Evolutionary conservation across 225 moss, liverwort and hornwort species (phyloP), one percentile per base, ranked within the genome.

Genomic region (Bryoerythrophyllum caledonicum): DNA sequence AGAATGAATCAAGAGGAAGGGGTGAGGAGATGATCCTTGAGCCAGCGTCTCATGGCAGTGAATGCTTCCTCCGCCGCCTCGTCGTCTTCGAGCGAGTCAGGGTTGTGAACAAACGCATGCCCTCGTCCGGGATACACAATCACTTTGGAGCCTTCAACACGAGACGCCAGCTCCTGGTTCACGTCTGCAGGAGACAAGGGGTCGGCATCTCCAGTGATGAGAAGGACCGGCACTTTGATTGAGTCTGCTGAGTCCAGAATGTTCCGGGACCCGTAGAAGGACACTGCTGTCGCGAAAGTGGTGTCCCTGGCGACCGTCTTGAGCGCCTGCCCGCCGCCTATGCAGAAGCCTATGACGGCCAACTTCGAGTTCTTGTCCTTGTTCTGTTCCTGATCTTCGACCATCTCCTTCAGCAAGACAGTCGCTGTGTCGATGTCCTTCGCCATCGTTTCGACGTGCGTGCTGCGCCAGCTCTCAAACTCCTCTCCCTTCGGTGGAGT

Each of bases 41-140:
- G 85, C 92, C 91, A 97, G 16, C 76, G 84, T 27, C 90, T 86
- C 77, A 84, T 78, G 30, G 74, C 81, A 16, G 38, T 81, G 81
- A 90, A 94, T 38, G 94, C 89, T 68, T 82, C 85, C 67, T 94
- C 93, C 32, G 90, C 78, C 46, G 80, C 94, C 40, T 92, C 91
- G 74, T 94, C 90, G 71, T 91, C 93, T 17, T 90, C 78, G 4
- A 86, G 46, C 54, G 79, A 85, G 8, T 82, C 80, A 2, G 93
- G 92, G 32, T 11, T 77, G 72, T 97, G 91, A 19, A 56, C 96
- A 74, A 97, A 97, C 3, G 56, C 92, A 80, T 97, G 91, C 25
- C 91, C 93, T 20, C 74, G 71, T 71, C 93, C 91, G 6, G 87
- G 67, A 78, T 89, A 97, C n/a, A 94, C 75, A 13, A 87, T 71